Base-by-base conservation (phyloP, 805 yeast species). In the Lachancea thermotolerans region DNA sequence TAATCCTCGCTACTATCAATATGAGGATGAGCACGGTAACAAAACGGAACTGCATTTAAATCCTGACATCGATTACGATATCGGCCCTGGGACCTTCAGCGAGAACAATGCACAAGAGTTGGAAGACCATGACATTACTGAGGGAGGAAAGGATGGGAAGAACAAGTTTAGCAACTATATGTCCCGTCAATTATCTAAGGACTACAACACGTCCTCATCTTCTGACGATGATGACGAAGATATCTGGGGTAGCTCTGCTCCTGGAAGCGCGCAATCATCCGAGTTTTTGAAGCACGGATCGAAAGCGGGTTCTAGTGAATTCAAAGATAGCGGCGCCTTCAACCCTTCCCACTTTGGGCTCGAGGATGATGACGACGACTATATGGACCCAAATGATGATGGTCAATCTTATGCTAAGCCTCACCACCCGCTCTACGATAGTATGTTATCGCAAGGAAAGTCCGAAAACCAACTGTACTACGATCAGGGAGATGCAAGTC, bases 341-440 rank as follows among this genome's bases (percentile, higher is more conserved):
- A 44, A 78, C 66, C 35, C 50, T 5, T 56, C 73, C 65, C 58
- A 72, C 67, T 60, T 78, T 71, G 39, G 73, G 74, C 10, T 72
- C 10, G 64, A 59, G 37, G 70, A 70, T 27, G 75, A 75, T 25
- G 85, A 76, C 11, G 88, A 83, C 48, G 89, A 81, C 49, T 82
- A 84, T 55, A 78, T 77, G 54, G 90, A 84, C 58, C 90, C 91
- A 1, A 82, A 84, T 56, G 91, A 85, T 60, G 91, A 84, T 56
- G 91, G 91, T 0, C 79, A 77, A 57, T 80, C 86, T 1, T 84
- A 84, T 61, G 78, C 79, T 43, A 81, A 78, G 58, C 70, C 73
- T 18, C 67, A 72, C 35, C 78, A 81, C 54, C 82, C 86, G 5
- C 62, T 82, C 44, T 82, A 83, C 52, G 58, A 54, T 41, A 65